Conservation (phyloP, 352 stramenopile species). For the Pythium guiyangense region DNA sequence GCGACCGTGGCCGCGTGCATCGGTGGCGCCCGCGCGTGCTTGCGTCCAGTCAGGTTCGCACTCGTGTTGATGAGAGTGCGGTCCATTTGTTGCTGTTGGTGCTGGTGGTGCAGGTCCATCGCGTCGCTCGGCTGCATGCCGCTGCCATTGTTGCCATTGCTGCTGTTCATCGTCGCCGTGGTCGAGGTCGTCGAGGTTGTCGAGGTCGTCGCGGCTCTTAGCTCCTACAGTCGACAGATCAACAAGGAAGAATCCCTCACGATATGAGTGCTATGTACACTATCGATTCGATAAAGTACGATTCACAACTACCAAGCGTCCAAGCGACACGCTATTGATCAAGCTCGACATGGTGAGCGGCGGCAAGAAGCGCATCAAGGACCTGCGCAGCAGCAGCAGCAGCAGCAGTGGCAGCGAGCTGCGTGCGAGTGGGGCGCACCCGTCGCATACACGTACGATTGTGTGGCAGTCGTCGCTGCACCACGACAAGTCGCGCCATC, state of each 20-base stretch:
- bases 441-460: conserved; percentile 30
- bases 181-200: not conserved
- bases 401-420: conserved; percentile 7
- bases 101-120: conserved; percentile 5
- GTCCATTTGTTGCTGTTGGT: conserved; percentile 3
- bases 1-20: not conserved
- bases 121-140: not conserved
- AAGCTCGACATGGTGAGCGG: conserved; percentile 55
- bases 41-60: conserved; percentile 8
- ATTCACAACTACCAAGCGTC: not conserved
- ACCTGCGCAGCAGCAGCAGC: conserved; percentile 12
- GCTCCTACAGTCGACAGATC: too few species aligned
- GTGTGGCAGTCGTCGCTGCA: conserved; percentile 62
- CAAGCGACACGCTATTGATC: too few species aligned
- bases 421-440: conserved; percentile 13
- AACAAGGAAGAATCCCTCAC: too few species aligned
- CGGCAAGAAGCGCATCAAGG: conserved; percentile 37
- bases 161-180: not conserved
- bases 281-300: not conserved
- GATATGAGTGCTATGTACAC: too few species aligned
- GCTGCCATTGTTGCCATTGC: not conserved
- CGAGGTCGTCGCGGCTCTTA: too few species aligned
- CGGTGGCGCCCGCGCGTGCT: conserved; percentile 10
- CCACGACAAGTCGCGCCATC: conserved; percentile 41
- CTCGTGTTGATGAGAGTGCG: conserved; percentile 3